Evolutionary conservation across 148 eudicot genomes (phyloP), one percentile per base, ranked within the genome.

Genomic region (Gaultheria prostrata): DNA sequence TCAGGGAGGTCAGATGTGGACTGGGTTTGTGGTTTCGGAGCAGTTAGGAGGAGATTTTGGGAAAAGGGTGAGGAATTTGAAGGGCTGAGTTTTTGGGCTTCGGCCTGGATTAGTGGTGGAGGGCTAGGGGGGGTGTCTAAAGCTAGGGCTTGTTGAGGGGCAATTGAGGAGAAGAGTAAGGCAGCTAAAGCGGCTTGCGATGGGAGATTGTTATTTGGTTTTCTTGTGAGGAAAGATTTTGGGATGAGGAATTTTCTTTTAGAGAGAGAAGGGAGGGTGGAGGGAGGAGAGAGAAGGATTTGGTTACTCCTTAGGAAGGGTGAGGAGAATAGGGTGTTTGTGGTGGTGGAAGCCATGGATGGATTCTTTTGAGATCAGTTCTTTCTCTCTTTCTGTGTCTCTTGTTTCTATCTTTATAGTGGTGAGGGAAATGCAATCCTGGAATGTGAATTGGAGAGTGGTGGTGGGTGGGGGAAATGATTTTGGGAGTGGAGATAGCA

Each of bases 1-100:
- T 95, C 98, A 0, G 98, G 98, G 46, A 95, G 85, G 77, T 93
- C 95, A 2, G 98, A 86, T 2, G 84, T 74, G 1, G 88, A 69
- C 74, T 90, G 85, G 21, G 86, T 69, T 20, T 86, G 88, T 9
- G 97, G 91, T 78, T 95, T 94, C 3, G 99, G 99, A 9, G 99
- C 99, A 33, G 87, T 93, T 46, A 97, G 71, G 6, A 87, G 46
- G 8, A 91, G 53, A 53, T 86, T 90, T 56, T 94, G 94, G 7
- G 94, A 83, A 78, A 94, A 93, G 56, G 95, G 95, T 3, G 91
- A 82, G 0, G 92, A 45, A 13, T 86, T 89, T n/a, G 88, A 49
- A 3, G 89, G 46, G 61, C 26, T 83, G 35, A 88, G 87, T 28
- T 84, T 87, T 15, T 79, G 82, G 43, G 93, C 84, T 56, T 91